Conservation (phyloP, 2,329 filamentous ascomycete genomes). For the Helotiales sp. region DNA sequence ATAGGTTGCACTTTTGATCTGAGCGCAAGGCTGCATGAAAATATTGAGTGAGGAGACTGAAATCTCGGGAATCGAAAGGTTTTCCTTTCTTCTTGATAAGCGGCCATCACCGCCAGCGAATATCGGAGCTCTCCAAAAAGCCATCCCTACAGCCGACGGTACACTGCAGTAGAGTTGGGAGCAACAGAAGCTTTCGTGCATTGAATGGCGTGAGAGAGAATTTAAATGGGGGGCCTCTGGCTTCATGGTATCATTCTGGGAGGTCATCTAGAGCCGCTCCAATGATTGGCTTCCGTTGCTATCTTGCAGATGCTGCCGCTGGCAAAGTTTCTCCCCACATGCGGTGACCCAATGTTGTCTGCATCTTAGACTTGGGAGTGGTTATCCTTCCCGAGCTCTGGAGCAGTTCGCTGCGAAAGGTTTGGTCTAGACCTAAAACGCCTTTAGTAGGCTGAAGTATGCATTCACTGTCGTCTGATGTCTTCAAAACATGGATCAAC, state of each 20-base stretch:
- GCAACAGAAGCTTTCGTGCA: slow-evolving; percentile 6
- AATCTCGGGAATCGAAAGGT: not conserved
- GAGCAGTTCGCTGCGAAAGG: not conserved
- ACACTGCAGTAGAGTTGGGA: not conserved
- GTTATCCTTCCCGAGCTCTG: not conserved
- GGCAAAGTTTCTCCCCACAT: not conserved
- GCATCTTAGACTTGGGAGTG: not conserved
- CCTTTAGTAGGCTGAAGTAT: not conserved
- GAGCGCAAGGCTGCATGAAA: not conserved
- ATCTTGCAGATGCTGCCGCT: not conserved
- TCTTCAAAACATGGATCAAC: not conserved
- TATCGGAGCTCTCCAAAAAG: not conserved
- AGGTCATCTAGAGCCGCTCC: not conserved
- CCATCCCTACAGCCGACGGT: not conserved
- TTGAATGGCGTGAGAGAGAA: slow-evolving; percentile 8
- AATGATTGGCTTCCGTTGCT: not conserved
- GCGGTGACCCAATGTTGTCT: not conserved
- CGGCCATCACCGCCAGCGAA: slow-evolving; percentile 8
- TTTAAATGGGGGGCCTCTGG: not conserved
- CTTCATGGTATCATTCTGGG: slow-evolving; percentile 11
- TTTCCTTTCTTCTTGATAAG: not conserved
- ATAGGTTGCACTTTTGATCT: slow-evolving; percentile 6
- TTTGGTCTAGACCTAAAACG: not conserved
- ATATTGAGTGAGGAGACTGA: not conserved
- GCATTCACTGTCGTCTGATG: not conserved